Evolutionary conservation across 495 filamentous ascomycete genomes (phyloP), one percentile per base, ranked within the genome.

Genomic region (Penicillium cinerascens): DNA sequence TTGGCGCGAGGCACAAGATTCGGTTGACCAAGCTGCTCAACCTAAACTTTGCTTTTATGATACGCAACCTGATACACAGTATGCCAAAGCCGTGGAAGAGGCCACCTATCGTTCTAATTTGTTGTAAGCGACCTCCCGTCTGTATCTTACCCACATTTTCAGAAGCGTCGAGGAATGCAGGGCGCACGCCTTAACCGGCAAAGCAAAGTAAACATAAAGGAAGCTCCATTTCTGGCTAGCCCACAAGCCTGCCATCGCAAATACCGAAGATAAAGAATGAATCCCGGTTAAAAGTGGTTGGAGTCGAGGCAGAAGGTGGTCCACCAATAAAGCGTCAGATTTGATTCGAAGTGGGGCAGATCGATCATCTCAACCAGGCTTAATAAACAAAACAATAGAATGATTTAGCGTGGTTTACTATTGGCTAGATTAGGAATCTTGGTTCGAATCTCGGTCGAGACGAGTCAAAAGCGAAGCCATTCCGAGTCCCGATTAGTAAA

Each of bases 181-280:
- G 29, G 29, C 8, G 11, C 29, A 33, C 11, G 29, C 11, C 11
- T 13, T 13, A 33, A 61, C 60, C 51, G 56, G 56, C 61, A 63
- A 63, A 2, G 64, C 64, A 50, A 64, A 55, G n/a, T 55, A 64
- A 16, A 61, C 60, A 44, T 58, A 62, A 16, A 11, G 26, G 46
- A 36, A 57, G 0, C 64, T 53, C 60, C 58, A 61, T 45, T 56
- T 29, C 3, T 65, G 46, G 11, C 40, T 61, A 16, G 49, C 52
- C 9, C 61, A 48, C 69, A 83, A 75, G 40, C 74, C 73, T 72
- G 75, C 43, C 57, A 63, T 63, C 17, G 61, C 65, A 11, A 71
- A 59, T 81, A 81, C 17, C 82, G 82, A 55, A 83, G 85, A 57
- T 85, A 81, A 44, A 83, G 8, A 10, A 15, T 33, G n/a, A n/a